Conservation (phyloP, 2,329 filamentous ascomycete genomes). For the Neocatenulostroma microsporum region DNA sequence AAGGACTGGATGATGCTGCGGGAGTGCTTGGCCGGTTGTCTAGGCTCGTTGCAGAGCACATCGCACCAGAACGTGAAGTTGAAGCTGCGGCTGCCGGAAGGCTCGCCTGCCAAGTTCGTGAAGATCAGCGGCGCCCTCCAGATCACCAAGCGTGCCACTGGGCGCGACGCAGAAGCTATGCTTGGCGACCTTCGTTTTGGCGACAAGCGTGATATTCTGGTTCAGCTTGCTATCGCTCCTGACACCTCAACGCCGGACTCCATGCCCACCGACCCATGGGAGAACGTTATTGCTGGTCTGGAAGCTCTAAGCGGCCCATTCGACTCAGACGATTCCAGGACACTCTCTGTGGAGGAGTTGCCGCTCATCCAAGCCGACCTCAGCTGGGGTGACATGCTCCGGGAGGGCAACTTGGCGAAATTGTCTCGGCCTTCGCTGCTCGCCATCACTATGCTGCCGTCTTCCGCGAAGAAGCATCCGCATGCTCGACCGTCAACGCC, state of each 20-base stretch:
- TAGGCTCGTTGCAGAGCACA: slow-evolving; percentile 83
- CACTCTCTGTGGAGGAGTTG: slow-evolving; percentile 83
- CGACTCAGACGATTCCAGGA: slow-evolving; percentile 77
- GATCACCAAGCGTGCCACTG: slow-evolving; percentile 91
- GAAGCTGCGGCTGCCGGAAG: slow-evolving; percentile 86
- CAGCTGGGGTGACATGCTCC: slow-evolving; percentile 84
- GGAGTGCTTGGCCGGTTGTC: slow-evolving; percentile 86
- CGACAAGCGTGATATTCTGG: slow-evolving; percentile 88
- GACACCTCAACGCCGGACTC: slow-evolving; percentile 77
- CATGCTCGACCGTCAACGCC: slow-evolving; percentile 48
- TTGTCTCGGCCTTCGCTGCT: slow-evolving; percentile 82
- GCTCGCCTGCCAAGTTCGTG: slow-evolving; percentile 94
- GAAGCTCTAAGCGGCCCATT: slow-evolving; percentile 84
- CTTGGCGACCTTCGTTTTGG: slow-evolving; percentile 90
- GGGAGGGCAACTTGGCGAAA: slow-evolving; percentile 78
- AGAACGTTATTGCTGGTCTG: slow-evolving; percentile 89
- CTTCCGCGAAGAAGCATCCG: slow-evolving; percentile 28
- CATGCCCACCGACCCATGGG: slow-evolving; percentile 89
- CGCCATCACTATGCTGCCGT: slow-evolving; percentile 90
- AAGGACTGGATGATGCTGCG: slow-evolving; percentile 99
- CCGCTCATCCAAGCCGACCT: slow-evolving; percentile 93
- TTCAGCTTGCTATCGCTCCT: slow-evolving; percentile 85
- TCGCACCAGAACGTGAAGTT: slow-evolving; percentile 99
- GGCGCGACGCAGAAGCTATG: slow-evolving; percentile 85
- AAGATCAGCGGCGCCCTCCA: slow-evolving; percentile 96